Evolutionary conservation across 169 alveolate species (phyloP).

Genomic region (Cryptosporidium meleagridis): DNA sequence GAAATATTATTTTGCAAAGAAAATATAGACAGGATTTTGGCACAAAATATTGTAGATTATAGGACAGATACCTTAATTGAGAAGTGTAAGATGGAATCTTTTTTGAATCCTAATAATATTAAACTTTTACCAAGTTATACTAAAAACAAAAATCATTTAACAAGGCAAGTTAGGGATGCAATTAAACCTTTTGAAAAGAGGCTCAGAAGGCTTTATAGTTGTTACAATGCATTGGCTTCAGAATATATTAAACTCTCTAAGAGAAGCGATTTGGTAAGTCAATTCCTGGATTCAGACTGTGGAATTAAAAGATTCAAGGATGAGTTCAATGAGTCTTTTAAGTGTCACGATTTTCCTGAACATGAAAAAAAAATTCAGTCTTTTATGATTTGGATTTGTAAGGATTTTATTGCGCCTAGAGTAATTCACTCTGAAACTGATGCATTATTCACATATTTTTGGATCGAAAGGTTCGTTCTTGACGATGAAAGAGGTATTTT

Average conservation of each 20-base stretch:
- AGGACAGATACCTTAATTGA: background rate
- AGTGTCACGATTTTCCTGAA: background rate
- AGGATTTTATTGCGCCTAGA: slow-evolving; percentile 40
- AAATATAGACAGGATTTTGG: slow-evolving; percentile 12
- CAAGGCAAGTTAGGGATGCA: slow-evolving; percentile 54
- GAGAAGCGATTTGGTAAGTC: background rate
- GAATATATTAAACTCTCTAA: slow-evolving; percentile 8
- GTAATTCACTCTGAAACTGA: slow-evolving; percentile 63
- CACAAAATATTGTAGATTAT: background rate
- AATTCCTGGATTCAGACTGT: background rate
- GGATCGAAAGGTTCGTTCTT: slow-evolving; percentile 46
- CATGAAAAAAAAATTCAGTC: background rate
- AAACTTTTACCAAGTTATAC: slow-evolving; percentile 2
- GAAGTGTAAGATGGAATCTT: background rate
- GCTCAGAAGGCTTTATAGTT: slow-evolving; percentile 13
- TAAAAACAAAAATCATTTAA: slow-evolving; percentile 4
- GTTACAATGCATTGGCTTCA: slow-evolving; percentile 1
- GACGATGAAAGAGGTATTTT: slow-evolving; percentile 28
- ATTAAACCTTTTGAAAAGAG: slow-evolving; percentile 34
- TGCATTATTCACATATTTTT: slow-evolving; percentile 35
- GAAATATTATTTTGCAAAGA: slow-evolving; percentile 24
- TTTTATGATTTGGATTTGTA: slow-evolving; percentile 59
- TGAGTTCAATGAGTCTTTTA: background rate
- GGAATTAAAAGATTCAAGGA: background rate
- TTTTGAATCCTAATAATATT: slow-evolving; percentile 29